These are phyloP conservation scores for Juglanconis oblonga DNA, from an alignment of 2,329 filamentous ascomycete species.

Conservation along the genomic window DNA sequence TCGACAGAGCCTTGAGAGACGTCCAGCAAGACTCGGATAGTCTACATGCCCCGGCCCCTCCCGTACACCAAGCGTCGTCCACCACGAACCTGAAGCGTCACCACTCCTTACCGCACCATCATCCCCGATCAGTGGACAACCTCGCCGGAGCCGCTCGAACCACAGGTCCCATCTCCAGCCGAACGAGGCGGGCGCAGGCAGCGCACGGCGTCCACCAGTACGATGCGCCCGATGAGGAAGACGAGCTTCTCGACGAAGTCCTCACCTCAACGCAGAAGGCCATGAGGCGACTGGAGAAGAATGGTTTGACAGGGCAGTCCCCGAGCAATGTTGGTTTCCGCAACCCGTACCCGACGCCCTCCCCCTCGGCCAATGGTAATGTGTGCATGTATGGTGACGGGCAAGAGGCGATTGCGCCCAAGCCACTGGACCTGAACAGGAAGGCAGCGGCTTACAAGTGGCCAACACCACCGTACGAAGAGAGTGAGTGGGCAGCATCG, in stretches of 20 bases:
- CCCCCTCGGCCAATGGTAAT: constrained; percentile 81
- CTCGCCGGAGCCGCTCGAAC: constrained; percentile 53
- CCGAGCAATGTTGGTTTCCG: constrained; percentile 60
- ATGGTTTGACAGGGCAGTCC: constrained; percentile 54
- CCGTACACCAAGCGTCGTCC: constrained; percentile 49
- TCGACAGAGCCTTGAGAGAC: constrained; percentile 57
- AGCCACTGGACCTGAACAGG: constrained; percentile 67
- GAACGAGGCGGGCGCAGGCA: constrained; percentile 76
- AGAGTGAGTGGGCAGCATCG: constrained; percentile 84
- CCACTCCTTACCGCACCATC: constrained; percentile 62
- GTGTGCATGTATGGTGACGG: constrained; percentile 69
- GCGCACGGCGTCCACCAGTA: constrained; percentile 77
- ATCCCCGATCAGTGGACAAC: constrained; percentile 63
- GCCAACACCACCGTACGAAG: constrained; percentile 94
- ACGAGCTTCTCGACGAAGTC: constrained; percentile 90
- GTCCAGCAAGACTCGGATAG: constrained; percentile 48
- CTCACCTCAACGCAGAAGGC: constrained; percentile 74
- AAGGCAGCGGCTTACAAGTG: constrained; percentile 66
- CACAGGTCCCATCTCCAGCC: constrained; percentile 66
- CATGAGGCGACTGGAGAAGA: constrained; percentile 65
- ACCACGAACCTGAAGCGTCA: constrained; percentile 60
- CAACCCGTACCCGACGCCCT: constrained; percentile 63
- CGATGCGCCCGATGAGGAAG: constrained; percentile 93
- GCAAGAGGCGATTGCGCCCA: constrained; percentile 60
- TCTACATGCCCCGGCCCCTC: constrained; percentile 46